Base-by-base conservation (phyloP, 139 green algal species). In the Microglena sp. region DNA sequence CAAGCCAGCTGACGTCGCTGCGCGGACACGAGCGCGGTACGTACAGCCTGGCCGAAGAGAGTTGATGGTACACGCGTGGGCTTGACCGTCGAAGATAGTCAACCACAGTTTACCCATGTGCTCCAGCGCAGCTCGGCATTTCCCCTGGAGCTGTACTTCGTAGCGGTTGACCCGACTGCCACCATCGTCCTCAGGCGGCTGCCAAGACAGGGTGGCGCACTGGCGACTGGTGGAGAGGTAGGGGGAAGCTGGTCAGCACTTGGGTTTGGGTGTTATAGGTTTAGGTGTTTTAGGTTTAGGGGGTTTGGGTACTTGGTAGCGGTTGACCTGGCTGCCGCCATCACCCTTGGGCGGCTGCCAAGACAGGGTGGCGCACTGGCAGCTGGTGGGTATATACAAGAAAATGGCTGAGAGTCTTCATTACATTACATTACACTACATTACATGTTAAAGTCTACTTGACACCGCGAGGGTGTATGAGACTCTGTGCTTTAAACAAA, bases 61-160 rank as follows among this genome's bases (percentile, higher is more conserved):
- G 26, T 69, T 72, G 69, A 90, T 73, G 5, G 82, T 87, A 70
- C 78, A 87, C 29, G 71, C 77, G 2, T 46, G 58, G 54, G 64
- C 64, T 26, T 66, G 33, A 8, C 84, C 84, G 54, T 87, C 71
- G 18, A 73, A 89, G 28, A 85, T 80, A 2, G 64, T 45, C 5
- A 87, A 30, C 84, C 84, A 92, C 8, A 88, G 78, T 24, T 35
- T 60, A 15, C 71, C 64, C 67, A 88, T 80, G 34, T 44, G 67
- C n/a, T 64, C 62, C 3, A 62, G 45, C 2, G 81, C 81, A 0
- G 76, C 72, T 2, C 68, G 66, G 18, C 71, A 80, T 55, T 78
- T 82, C 21, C 84, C 77, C 31, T 82, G 75, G 40, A 90, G 58
- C 5, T 44, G 33, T 27, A 83, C 69, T 65, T 80, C 60, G 33